Conservation (phyloP, 768 basidiomycete species). For the Macrolepiota fuliginosa region DNA sequence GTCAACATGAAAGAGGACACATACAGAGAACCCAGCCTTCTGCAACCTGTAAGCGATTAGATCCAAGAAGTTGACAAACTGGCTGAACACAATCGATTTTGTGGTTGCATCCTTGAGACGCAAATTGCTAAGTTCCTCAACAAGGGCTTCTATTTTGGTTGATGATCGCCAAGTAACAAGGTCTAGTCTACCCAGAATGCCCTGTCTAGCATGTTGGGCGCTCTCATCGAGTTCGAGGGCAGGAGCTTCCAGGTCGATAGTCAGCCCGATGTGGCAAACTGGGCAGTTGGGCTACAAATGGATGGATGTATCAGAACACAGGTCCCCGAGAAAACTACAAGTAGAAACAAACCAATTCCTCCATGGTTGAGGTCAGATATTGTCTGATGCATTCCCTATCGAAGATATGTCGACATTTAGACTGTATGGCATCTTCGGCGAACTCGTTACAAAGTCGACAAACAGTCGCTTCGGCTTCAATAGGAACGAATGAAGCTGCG, state of each 20-base stretch:
- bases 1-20: conserved; percentile 17
- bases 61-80: conserved; percentile 92
- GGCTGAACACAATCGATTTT: conserved; percentile 96
- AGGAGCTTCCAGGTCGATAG: conserved; percentile 95
- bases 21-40: conserved; percentile 84
- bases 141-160: conserved; percentile 94
- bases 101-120: conserved; percentile 84
- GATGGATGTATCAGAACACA: not conserved
- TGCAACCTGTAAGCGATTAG: conserved; percentile 92
- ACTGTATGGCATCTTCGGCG: conserved; percentile 95
- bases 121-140: conserved; percentile 90
- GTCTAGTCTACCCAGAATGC: conserved; percentile 89
- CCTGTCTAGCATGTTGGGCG: conserved; percentile 61
- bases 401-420: conserved; percentile 92
- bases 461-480: conserved; percentile 74
- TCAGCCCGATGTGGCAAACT: conserved; percentile 88
- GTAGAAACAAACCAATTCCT: conserved; percentile 48
- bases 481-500: conserved; percentile 52
- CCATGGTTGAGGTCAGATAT: conserved; percentile 76
- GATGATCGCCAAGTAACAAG: conserved; percentile 90
- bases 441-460: conserved; percentile 97
- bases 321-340: not conserved
- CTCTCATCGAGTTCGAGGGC: conserved; percentile 80
- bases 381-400: conserved; percentile 95
- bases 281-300: conserved; percentile 79